Evolutionary conservation across 2,329 filamentous ascomycete species (phyloP), one percentile per base, ranked within the genome.

Genomic region (Ceratocystis papillata): DNA sequence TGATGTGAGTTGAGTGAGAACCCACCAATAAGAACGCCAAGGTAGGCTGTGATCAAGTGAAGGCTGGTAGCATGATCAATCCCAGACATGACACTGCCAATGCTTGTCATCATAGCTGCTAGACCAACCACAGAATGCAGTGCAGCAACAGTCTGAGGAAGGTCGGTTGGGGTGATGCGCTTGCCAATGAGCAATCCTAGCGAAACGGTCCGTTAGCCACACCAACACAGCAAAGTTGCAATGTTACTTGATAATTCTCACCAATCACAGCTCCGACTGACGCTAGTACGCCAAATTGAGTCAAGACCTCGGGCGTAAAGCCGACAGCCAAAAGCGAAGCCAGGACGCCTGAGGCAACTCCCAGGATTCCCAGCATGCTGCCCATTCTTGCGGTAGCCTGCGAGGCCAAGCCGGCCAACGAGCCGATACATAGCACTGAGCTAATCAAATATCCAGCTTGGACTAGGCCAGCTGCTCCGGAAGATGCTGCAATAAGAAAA

Each of bases 101-200:
- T 89, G 71, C 89, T 94, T 1, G 91, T 96, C 71, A 96, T 75
- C 0, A 96, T 90, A 8, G 91, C 91, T 10, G 90, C 90, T 0
- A 96, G 80, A 74, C 91, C 91, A 41, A 96, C 91, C 6, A 96
- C 90, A 0, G 90, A 95, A 76, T 96, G 91, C 37, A 96, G 79
- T 0, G 90, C 90, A 22, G 90, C 91, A 1, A 96, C 90, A 0
- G 90, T 96, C 74, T 96, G 90, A 0, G 91, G 91, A 1, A 96
- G 82, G 65, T 90, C 89, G 0, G 90, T 96, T 0, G 91, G 89
- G 0, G 90, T 95, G 70, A 96, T 96, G 12, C 90, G 84, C 71
- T 90, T 87, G 55, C 90, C 91, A 69, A 96, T 93, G 28, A 91
- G 73, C 62, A 89, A 81, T 41, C 89, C 86, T 73, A 72, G 8